Evolutionary conservation across 2,329 filamentous ascomycete species (phyloP), one percentile per base, ranked within the genome.

Genomic region (Fusarium secorum): DNA sequence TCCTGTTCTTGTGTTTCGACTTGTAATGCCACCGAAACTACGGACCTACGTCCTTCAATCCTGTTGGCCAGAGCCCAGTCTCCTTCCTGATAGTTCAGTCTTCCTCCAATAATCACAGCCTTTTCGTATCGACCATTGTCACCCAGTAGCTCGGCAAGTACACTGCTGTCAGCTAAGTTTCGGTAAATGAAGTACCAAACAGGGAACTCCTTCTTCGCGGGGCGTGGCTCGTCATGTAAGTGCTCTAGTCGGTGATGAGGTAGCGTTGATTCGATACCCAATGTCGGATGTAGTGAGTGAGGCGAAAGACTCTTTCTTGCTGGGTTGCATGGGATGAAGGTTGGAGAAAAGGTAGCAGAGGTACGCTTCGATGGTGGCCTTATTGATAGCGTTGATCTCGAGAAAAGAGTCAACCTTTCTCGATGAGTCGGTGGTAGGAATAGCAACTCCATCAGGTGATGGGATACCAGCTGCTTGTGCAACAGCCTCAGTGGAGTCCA

Each of bases 111-210:
- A 36, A 20, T 36, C 35, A 11, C 35, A 36, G 35, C 35, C 18
- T 20, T 14, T 5, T 36, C 18, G 5, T 4, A 20, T 36, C 18
- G 18, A 36, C 10, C 5, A 36, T 10, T 20, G 4, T 36, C 18
- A 11, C 3, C 35, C 10, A 20, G 18, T 20, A 36, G 35, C 18
- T 36, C 18, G 35, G 10, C 35, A 18, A 36, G 20, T 36, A 36
- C 35, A 11, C 35, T 20, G 18, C 8, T 9, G 11, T 36, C 36
- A 14, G 20, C 36, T 4, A 62, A 41, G 4, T 33, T 57, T 2
- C 53, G 56, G 6, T 68, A 62, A 18, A 57, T 10, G 7, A 71
- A 70, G 15, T 64, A 68, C 53, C 38, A 62, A 7, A 70, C 41
- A 5, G 56, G 63, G 11, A 53, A 57, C 3, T 64, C 41, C 2